Base-by-base conservation (phyloP, 257 asterid species). In the Penstemon newberryi region DNA sequence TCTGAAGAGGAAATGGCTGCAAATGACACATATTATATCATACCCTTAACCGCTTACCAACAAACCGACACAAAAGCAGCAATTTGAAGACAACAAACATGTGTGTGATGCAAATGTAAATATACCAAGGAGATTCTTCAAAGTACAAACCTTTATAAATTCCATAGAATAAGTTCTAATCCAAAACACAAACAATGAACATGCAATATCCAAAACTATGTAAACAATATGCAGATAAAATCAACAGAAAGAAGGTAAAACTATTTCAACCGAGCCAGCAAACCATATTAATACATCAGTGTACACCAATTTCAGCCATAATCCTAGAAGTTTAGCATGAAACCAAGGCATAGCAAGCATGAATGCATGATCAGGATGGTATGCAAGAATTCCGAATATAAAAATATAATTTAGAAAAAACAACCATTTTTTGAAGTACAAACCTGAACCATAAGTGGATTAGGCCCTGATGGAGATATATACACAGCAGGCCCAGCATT, bases 391-490 rank as follows among this genome's bases (percentile, higher is more conserved):
- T 56, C 19, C 5, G 39, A 60, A 65, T 51, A 42, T 5, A 47
- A 3, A 39, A 55, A 36, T 5, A 61, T 39, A 50, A 4, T 50
- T 67, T 7, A 42, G 59, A 38, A 45, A 40, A 55, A 70, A 41
- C 39, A 56, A 72, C 8, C 5, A 67, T 47, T 60, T 12, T n/a
- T 63, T 44, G 53, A 60, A 50, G 51, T 50, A 78, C 85, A 75
- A 59, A 93, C 99, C 99, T 94, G 99, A 77, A 82, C 99, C 99
- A 94, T 94, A 41, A 94, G 86, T 5, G 98, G 99, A 74, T 94
- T 89, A 42, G 99, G 99, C 64, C 99, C 99, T 3, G 92, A 78
- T 40, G 98, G 88, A 75, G 97, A 89, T 55, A 94, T 81, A 67
- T 94, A 94, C 57, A 94, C 98, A 37, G 99, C 93, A 60, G 99